Evolutionary conservation across 2,329 filamentous ascomycete genomes (phyloP).

Genomic region (Metarhizium guizhouense): DNA sequence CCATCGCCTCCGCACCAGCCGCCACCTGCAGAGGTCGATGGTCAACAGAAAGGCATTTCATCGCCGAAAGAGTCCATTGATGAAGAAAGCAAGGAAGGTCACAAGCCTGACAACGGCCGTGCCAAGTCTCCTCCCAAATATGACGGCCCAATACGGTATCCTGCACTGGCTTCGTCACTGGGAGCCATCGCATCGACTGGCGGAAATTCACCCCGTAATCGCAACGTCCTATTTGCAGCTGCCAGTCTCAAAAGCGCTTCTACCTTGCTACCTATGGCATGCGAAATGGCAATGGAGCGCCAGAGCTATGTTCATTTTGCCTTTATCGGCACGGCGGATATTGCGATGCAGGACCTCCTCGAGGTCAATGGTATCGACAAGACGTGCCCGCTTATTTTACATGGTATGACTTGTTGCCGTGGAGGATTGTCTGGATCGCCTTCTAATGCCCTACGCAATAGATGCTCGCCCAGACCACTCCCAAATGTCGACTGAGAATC

Average conservation of each 20-base stretch:
- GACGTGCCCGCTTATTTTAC: slow-evolving; percentile 55
- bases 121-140: slow-evolving; percentile 29
- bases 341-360: slow-evolving; percentile 60
- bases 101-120: neutral
- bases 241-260: slow-evolving; percentile 66
- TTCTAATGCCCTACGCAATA: slow-evolving; percentile 20
- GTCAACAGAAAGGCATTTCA: neutral
- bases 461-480: slow-evolving; percentile 71
- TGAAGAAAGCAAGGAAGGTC: neutral
- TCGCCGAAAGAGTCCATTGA: neutral
- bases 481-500: slow-evolving; percentile 57
- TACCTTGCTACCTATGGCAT: slow-evolving; percentile 70
- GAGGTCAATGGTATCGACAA: slow-evolving; percentile 71
- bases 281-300: slow-evolving; percentile 66
- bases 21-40: neutral
- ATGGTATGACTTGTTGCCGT: slow-evolving; percentile 31
- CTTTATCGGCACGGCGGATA: slow-evolving; percentile 63
- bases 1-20: neutral
- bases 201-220: slow-evolving; percentile 44
- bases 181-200: slow-evolving; percentile 46
- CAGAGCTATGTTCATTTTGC: slow-evolving; percentile 74
- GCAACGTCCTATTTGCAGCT: slow-evolving; percentile 71
- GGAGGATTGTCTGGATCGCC: neutral
- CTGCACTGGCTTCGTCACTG: slow-evolving; percentile 53
- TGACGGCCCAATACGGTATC: slow-evolving; percentile 62